phyloP scores from a whole-genome alignment of 2,329 filamentous ascomycete genomes.

The Hypoxylon sp. region DNA sequence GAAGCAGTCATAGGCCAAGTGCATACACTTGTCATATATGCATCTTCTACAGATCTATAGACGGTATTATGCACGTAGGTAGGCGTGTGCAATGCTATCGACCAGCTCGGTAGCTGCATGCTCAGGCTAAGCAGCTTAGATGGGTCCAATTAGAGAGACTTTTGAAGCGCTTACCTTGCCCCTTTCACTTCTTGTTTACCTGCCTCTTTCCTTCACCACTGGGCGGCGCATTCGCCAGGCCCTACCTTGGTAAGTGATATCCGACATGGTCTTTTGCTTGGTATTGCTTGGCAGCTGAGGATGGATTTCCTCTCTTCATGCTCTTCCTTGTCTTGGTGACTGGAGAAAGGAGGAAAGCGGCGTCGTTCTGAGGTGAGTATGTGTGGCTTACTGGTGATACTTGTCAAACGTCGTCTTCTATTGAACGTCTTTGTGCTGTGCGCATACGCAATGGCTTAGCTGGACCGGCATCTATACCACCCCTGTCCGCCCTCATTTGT shows the following conservation, averaged over 20 bases:
- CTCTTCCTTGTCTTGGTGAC: background rate
- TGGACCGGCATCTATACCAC: background rate
- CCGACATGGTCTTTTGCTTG: background rate
- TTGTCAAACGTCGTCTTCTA: too few species aligned
- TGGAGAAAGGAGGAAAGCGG: too few species aligned
- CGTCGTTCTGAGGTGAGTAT: too few species aligned
- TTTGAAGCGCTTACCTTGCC: background rate
- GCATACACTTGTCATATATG: too few species aligned
- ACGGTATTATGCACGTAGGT: too few species aligned
- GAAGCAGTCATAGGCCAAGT: too few species aligned
- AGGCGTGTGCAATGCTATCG: too few species aligned
- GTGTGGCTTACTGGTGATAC: too few species aligned
- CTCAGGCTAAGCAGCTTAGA: background rate
- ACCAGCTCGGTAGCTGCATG: background rate
- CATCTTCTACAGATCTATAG: too few species aligned
- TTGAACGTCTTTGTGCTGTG: background rate
- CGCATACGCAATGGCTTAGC: background rate
- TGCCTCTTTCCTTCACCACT: background rate
- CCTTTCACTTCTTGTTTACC: background rate
- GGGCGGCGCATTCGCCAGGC: background rate
- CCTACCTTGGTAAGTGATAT: background rate
- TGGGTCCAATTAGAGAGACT: background rate
- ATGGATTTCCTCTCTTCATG: background rate
- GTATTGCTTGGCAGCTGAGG: conserved; percentile 1
- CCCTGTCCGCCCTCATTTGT: background rate